Evolutionary conservation across 805 yeast species (phyloP).

Genomic region (Zygoascus biomembranicola): DNA sequence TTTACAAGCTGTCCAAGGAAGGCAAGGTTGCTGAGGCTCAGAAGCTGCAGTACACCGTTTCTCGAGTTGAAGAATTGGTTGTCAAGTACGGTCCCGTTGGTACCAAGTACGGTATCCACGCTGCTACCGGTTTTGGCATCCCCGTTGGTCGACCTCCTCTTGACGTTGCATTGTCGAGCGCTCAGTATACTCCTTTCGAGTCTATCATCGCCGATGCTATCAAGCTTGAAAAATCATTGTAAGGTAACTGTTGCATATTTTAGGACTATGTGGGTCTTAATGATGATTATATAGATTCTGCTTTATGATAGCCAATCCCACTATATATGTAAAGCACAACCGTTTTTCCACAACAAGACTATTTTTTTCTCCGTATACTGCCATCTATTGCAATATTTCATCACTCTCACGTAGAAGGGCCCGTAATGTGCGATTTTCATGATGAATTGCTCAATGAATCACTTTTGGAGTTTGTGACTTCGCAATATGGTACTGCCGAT

Average conservation of each 20-base stretch:
- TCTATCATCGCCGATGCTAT: conserved; percentile 11
- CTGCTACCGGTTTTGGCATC: conserved; percentile 37
- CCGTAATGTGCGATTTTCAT: neutral
- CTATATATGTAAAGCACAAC: neutral
- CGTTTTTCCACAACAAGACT: neutral
- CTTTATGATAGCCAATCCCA: neutral
- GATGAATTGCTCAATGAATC: neutral
- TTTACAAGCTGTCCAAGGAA: conserved; percentile 32
- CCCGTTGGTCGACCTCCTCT: conserved; percentile 42
- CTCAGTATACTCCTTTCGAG: conserved; percentile 9
- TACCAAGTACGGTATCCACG: conserved; percentile 36
- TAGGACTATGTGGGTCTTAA: neutral
- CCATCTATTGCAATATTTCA: neutral
- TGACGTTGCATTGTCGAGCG: conserved; percentile 17
- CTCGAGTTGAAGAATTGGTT: conserved; percentile 41
- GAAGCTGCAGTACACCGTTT: conserved; percentile 34
- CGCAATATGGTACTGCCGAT: neutral
- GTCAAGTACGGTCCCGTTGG: conserved; percentile 40
- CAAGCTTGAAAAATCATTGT: conserved; percentile 17
- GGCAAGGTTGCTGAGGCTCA: conserved; percentile 38
- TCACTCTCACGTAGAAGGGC: too few species aligned
- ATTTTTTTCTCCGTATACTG: neutral
- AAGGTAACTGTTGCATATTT: neutral
- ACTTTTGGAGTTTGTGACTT: neutral
- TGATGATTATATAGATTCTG: neutral